A percentile compares a stretch with the other conserved stretches of the same genome.
phyloP scores from a whole-genome alignment of 257 asterid species.

The Misopates orontium region DNA sequence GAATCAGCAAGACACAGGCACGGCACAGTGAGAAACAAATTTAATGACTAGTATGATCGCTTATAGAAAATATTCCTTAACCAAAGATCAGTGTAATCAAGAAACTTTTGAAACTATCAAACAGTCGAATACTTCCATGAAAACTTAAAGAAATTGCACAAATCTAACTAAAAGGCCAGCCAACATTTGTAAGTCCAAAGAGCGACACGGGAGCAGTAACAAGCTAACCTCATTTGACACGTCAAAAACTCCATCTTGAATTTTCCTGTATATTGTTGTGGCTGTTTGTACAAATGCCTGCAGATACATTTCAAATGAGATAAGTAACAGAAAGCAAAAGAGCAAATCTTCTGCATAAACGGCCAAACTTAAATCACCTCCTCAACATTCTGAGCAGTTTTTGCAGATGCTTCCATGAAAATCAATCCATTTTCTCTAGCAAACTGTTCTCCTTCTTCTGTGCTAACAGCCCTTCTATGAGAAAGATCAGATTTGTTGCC shows the following conservation, averaged over 20 bases:
- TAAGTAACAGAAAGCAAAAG: neutral
- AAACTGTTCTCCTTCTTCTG: conserved; percentile 68
- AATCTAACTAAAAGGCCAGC: neutral
- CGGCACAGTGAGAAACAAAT: too few relatives aligned
- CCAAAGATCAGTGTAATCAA: too few relatives aligned
- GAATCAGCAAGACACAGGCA: too few relatives aligned
- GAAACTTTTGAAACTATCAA: too few relatives aligned
- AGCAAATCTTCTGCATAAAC: neutral
- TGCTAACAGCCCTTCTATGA: conserved; percentile 66
- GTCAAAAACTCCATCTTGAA: conserved; percentile 93
- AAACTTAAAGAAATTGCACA: conserved; percentile 8
- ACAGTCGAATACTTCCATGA: too few relatives aligned
- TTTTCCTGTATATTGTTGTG: conserved; percentile 82
- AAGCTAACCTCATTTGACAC: conserved; percentile 85
- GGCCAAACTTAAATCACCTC: conserved; percentile 39
- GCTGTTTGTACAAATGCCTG: conserved; percentile 93
- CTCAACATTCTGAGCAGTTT: conserved; percentile 67
- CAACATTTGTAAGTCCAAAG: conserved; percentile 15
- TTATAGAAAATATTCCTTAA: too few relatives aligned
- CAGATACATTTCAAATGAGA: conserved; percentile 26
- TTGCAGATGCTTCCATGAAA: conserved; percentile 73
- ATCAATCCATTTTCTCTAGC: conserved; percentile 64
- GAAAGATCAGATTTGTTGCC: conserved; percentile 66
- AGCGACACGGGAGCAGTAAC: conserved; percentile 1
- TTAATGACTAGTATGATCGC: too few relatives aligned